Evolutionary conservation across 495 filamentous ascomycete species (phyloP), one percentile per base, ranked within the genome.

Genomic region (Talaromyces nanjingensis): DNA sequence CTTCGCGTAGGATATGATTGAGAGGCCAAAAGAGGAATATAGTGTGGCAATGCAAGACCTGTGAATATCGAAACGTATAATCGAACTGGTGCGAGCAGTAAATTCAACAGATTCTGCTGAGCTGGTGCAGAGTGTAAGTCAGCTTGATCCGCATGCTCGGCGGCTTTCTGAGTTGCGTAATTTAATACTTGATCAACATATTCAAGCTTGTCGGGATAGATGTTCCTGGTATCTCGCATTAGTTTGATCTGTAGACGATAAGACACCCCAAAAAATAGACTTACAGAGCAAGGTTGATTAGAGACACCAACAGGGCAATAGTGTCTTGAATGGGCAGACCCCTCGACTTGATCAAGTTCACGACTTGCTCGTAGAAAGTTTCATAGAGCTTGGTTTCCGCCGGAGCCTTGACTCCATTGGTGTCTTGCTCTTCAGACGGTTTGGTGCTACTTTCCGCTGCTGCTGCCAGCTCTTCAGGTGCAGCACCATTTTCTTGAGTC

Each of bases 331-430:
- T 96, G 4, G 92, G 88, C 63, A 98, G 80, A 66, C 91, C 87
- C 69, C 97, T 92, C 18, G 89, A 88, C 74, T 91, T 91, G 66
- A 98, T 92, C 53, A 98, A 81, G 69, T 91, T 92, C 65, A 92
- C 88, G 60, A 98, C 96, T 71, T 98, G 94, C 55, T 96, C 90
- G 71, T 97, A 96, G 77, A 98, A 98, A 53, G 98, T 92, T 75
- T 97, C 92, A 75, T 97, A 98, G 9, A 98, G 84, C 74, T 89
- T 93, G 59, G 96, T 85, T 73, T 92, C 87, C 54, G 89, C 84
- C 58, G 58, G 72, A 68, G 18, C 59, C 55, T 59, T 69, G 63
- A 39, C 62, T 4, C 63, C 66, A 47, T 66, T 69, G 12, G 68
- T 58, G 20, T 60, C 49, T 64, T 70, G 59, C 45, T 68, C 65